These are phyloP conservation scores for Pythium volutum DNA, from an alignment of 352 stramenopile genomes.

Conservation along the genomic window DNA sequence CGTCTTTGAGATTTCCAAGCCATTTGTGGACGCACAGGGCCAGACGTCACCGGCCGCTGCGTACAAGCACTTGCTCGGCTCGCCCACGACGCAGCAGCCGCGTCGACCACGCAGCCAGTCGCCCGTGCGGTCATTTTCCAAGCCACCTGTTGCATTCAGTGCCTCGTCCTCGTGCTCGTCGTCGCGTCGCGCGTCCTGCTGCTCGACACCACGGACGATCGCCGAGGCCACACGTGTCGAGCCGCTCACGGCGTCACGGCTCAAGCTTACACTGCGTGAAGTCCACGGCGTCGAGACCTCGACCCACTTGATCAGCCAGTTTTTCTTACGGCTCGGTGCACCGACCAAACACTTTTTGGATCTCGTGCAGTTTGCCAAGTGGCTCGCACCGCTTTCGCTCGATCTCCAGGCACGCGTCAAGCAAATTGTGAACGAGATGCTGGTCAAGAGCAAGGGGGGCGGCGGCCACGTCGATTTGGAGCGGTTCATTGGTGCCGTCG, in stretches of 20 bases:
- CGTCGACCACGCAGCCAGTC: conserved; percentile 18
- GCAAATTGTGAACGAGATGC: conserved; percentile 34
- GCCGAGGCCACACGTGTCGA: conserved; percentile 15
- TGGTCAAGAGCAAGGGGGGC: conserved; percentile 41
- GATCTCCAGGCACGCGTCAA: conserved; percentile 38
- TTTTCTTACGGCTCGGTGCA: conserved; percentile 49
- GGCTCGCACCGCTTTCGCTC: conserved; percentile 33
- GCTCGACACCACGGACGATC: conserved; percentile 6
- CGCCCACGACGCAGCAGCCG: not conserved
- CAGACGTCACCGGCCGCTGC: conserved; percentile 11
- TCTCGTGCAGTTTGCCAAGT: conserved; percentile 38
- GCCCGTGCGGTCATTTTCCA: not conserved
- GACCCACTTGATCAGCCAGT: conserved; percentile 44
- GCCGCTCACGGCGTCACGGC: conserved; percentile 33
- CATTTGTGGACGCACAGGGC: conserved; percentile 8
- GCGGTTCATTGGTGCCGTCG: conserved; percentile 30
- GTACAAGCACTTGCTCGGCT: conserved; percentile 15
- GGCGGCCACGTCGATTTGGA: conserved; percentile 49
- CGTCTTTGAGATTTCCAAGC: conserved; percentile 13
- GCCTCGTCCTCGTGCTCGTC: not conserved
- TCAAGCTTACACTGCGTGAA: conserved; percentile 36
- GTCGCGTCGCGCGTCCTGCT: conserved; percentile 8
- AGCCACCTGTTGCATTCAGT: not conserved
- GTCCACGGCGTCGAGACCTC: conserved; percentile 35
- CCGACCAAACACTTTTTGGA: conserved; percentile 45